phyloP scores from a whole-genome alignment of 768 basidiomycete genomes.

The Paxillus rubicundulus region DNA sequence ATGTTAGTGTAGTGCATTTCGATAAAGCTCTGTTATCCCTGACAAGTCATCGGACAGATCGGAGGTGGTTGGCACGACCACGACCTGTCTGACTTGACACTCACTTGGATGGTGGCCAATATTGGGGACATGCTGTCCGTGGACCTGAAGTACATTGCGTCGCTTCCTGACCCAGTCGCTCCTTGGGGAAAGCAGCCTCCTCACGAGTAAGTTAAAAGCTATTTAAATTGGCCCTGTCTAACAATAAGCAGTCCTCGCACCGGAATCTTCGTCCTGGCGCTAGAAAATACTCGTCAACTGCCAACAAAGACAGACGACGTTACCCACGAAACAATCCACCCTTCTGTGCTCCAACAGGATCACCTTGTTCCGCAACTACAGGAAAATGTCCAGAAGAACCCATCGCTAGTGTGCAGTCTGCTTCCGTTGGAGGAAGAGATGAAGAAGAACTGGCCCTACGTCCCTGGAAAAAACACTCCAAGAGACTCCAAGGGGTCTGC shows the following conservation, averaged over 20 bases:
- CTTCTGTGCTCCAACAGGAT: conserved; percentile 53
- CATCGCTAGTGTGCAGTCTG: conserved; percentile 42
- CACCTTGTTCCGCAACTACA: conserved; percentile 34
- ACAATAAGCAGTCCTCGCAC: conserved; percentile 40
- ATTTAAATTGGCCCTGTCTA: conserved; percentile 1
- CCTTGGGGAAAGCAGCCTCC: conserved; percentile 62
- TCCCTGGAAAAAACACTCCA: conserved; percentile 22
- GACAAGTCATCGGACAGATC: conserved; percentile 39
- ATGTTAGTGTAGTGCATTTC: conserved; percentile 6
- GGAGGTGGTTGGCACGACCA: conserved; percentile 69
- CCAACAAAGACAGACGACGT: conserved; percentile 43
- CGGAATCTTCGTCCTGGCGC: conserved; percentile 53
- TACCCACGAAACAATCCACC: conserved; percentile 61
- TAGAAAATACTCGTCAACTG: conserved; percentile 44
- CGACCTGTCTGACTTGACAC: conserved; percentile 63
- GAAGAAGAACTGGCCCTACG: conserved; percentile 46
- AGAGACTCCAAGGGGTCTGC: conserved; percentile 9
- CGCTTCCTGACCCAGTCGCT: conserved; percentile 48
- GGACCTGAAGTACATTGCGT: conserved; percentile 50
- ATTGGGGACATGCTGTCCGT: conserved; percentile 54
- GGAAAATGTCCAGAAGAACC: conserved; percentile 38
- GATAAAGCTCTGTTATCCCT: background rate
- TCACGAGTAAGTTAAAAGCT: conserved; percentile 50
- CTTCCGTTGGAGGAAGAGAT: conserved; percentile 53
- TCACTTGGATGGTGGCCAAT: conserved; percentile 65